Evolutionary conservation across 2,329 filamentous ascomycete genomes (phyloP), one percentile per base, ranked within the genome.

Genomic region (Ceratocystis diversiconidia): DNA sequence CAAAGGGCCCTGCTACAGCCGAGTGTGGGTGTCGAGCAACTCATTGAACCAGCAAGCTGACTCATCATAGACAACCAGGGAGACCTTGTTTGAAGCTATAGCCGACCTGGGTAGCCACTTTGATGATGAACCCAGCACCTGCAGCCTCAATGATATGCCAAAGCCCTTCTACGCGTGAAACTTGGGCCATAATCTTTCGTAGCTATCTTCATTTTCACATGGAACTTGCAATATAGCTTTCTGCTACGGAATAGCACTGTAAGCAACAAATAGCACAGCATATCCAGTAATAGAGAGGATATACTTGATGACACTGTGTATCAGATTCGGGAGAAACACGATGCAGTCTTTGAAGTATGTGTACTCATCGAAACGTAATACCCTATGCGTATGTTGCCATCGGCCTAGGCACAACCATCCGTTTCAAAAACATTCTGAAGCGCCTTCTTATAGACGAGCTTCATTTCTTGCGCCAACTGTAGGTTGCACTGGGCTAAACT

Each of bases 341-440:
- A 87, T 86, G 68, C 84, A 85, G 73, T 82, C 86, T 73, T 87
- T 85, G 66, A 88, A 87, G 76, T 87, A 90, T 36, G 84, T 88
- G 74, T 67, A 68, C 67, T 66, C 7, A 69, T 77, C 41, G 89
- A 77, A 67, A 92, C 89, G 74, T 91, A 92, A 75, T 95, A 90
- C 65, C 90, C 90, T 25, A 95, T 79, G 63, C 90, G 88, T 70
- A 95, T 87, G 74, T 94, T 91, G 68, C 90, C 90, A 72, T 90
- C 89, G 19, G 89, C 89, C 87, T 87, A 89, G 32, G 87, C 87
- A 32, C 86, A 83, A 19, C 85, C 84, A 66, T 88, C 80, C 61
- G 85, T 83, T 60, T 85, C 80, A 46, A 92, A 79, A 19, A 87
- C 82, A 67, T 87, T 81, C 69, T 83, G 81, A 52, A 92, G 79